Percentiles rank a stretch among this genome's conserved stretches.
Conservation (phyloP, 441 rosid genomes). For the Bruguiera hainesii region DNA sequence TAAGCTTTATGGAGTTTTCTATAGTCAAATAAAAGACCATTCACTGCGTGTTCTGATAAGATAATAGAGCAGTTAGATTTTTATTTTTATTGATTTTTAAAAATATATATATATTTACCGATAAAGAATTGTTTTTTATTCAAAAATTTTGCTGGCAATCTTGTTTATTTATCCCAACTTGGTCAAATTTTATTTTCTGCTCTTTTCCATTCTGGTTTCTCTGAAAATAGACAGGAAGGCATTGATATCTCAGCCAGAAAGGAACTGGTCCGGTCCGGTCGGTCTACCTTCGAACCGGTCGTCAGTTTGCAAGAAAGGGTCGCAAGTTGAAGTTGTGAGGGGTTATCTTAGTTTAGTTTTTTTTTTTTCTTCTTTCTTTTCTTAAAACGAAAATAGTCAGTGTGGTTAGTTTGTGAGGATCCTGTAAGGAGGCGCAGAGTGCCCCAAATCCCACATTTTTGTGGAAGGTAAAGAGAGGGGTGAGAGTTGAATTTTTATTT, state of each 20-base stretch:
- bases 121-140: conserved; percentile 28
- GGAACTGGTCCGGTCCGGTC: neutral
- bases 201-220: conserved; percentile 10
- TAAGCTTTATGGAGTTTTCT: too few species aligned
- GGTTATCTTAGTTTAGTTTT: too few species aligned
- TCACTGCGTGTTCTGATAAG: too few species aligned
- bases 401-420: too few species aligned
- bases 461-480: too few species aligned
- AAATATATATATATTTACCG: conserved; percentile 24
- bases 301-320: conserved; percentile 22
- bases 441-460: too few species aligned
- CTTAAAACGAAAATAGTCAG: too few species aligned
- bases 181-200: conserved; percentile 15
- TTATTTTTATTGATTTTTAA: neutral
- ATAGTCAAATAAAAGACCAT: too few species aligned
- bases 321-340: too few species aligned
- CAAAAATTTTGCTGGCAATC: conserved; percentile 10
- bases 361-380: too few species aligned
- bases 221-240: conserved; percentile 21
- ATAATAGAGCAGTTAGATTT: neutral
- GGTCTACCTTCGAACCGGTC: conserved; percentile 22
- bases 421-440: too few species aligned
- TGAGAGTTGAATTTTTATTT: too few species aligned
- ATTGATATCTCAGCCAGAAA: conserved; percentile 35
- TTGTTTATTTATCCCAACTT: conserved; percentile 19